phyloP scores from a whole-genome alignment of 1,284 basidiomycete species.

The Exobasidium rhododendri region DNA sequence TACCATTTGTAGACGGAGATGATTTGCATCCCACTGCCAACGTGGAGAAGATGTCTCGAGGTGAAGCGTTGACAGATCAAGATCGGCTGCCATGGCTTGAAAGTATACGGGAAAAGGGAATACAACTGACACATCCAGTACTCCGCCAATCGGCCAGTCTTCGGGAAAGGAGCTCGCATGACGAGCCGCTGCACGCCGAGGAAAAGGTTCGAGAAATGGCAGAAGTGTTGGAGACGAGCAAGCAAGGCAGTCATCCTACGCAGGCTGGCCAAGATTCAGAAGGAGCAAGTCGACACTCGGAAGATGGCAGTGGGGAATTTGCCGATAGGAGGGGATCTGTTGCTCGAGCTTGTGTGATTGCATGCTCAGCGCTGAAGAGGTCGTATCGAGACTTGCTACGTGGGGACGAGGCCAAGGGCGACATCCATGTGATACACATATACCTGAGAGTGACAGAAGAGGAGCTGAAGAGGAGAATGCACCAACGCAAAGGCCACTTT shows the following conservation, averaged over 20 bases:
- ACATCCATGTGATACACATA: slow-evolving; percentile 71
- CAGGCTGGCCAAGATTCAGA: neutral
- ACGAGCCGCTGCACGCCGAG: neutral
- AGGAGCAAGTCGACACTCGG: slow-evolving; percentile 17
- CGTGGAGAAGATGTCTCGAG: slow-evolving; percentile 80
- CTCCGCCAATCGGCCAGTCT: neutral
- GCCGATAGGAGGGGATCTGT: neutral
- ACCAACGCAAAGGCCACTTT: slow-evolving; percentile 72
- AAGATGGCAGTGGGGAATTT: neutral
- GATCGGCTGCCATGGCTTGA: slow-evolving; percentile 82
- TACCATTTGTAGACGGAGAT: slow-evolving; percentile 86
- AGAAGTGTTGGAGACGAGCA: slow-evolving; percentile 17
- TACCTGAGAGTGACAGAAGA: slow-evolving; percentile 72
- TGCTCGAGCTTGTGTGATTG: slow-evolving; percentile 66
- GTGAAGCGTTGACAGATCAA: slow-evolving; percentile 72
- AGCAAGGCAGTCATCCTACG: slow-evolving; percentile 40
- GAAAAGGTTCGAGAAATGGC: slow-evolving; percentile 12
- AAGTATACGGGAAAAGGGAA: slow-evolving; percentile 67
- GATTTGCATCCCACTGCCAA: slow-evolving; percentile 78
- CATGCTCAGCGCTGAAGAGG: slow-evolving; percentile 79
- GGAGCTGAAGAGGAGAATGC: slow-evolving; percentile 69
- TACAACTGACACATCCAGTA: slow-evolving; percentile 25
- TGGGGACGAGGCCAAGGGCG: slow-evolving; percentile 41
- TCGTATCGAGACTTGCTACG: slow-evolving; percentile 79
- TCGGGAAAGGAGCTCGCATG: neutral